Evolutionary conservation across 257 asterid species (phyloP).

Genomic region (Solanum etuberosum): DNA sequence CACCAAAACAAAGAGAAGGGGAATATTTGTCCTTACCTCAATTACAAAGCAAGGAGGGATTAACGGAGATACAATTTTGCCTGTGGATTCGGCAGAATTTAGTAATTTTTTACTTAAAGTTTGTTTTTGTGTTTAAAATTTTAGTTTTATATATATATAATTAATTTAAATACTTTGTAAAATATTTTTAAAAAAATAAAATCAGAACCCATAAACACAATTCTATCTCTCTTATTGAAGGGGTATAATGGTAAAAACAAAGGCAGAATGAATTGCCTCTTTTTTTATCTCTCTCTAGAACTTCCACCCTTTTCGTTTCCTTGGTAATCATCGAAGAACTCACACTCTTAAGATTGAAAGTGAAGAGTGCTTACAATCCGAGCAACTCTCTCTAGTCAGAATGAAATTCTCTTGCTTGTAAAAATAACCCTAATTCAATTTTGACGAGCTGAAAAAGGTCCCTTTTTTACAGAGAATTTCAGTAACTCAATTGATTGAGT

Average conservation of each 20-base stretch:
- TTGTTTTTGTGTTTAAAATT: not conserved
- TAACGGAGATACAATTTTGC: not conserved
- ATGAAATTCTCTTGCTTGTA: not conserved
- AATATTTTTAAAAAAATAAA: not conserved
- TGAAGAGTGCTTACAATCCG: not conserved
- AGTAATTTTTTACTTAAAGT: not conserved
- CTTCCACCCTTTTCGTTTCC: not conserved
- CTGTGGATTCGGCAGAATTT: not conserved
- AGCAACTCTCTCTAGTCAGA: not conserved
- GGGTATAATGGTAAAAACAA: constrained; percentile 20
- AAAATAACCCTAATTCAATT: constrained; percentile 4
- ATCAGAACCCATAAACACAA: not conserved
- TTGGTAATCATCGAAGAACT: too few species aligned
- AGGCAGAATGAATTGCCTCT: not conserved
- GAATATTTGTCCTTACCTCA: not conserved
- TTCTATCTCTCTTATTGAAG: not conserved
- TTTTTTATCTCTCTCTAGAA: too few species aligned
- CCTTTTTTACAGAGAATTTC: not conserved
- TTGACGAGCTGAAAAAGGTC: constrained; percentile 1
- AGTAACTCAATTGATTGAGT: not conserved
- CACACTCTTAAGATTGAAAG: not conserved
- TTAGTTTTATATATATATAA: not conserved
- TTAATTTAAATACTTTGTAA: not conserved
- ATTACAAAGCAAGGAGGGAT: not conserved
- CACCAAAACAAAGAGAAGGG: not conserved